Conservation (phyloP, 2,329 filamentous ascomycete genomes). For the Aspergillus puulaauensis region DNA sequence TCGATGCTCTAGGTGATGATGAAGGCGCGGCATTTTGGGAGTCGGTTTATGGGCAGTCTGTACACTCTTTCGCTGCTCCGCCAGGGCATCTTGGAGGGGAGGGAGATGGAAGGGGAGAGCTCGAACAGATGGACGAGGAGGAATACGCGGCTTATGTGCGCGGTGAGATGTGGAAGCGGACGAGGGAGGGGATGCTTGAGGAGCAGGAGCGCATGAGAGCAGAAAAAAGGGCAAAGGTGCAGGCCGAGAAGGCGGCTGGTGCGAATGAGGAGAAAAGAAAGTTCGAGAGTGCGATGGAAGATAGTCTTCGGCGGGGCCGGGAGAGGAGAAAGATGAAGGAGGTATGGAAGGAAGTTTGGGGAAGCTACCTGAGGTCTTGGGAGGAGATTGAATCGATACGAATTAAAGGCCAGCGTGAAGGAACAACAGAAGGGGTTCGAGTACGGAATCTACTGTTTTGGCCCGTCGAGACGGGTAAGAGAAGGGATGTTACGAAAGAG, state of each 20-base stretch:
- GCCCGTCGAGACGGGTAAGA: constrained; percentile 67
- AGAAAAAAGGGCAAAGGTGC: constrained; percentile 50
- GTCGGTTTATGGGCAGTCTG: constrained; percentile 90
- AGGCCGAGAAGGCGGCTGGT: constrained; percentile 32
- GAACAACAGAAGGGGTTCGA: constrained; percentile 14
- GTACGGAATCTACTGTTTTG: constrained; percentile 59
- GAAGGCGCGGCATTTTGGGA: constrained; percentile 96
- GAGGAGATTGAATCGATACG: constrained; percentile 41
- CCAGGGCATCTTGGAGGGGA: constrained; percentile 21
- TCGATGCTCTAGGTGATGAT: constrained; percentile 95
- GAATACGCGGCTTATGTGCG: constrained; percentile 87
- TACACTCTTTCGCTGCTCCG: constrained; percentile 71
- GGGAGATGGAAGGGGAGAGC: constrained; percentile 43
- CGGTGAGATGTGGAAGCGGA: constrained; percentile 92
- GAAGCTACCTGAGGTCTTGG: constrained; percentile 66
- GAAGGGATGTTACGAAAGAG: constrained; percentile 57
- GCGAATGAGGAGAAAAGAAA: constrained; percentile 27
- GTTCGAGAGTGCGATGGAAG: constrained; percentile 66
- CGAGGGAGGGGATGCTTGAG: constrained; percentile 77
- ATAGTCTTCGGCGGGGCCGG: constrained; percentile 66
- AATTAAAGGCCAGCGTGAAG: constrained; percentile 38
- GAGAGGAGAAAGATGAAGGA: constrained; percentile 50
- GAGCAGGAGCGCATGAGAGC: constrained; percentile 66
- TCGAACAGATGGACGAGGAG: constrained; percentile 88
- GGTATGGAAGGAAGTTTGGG: constrained; percentile 61